These are phyloP conservation scores for Sphaceloma murrayae DNA, from an alignment of 2,329 filamentous ascomycete genomes.

Conservation along the genomic window DNA sequence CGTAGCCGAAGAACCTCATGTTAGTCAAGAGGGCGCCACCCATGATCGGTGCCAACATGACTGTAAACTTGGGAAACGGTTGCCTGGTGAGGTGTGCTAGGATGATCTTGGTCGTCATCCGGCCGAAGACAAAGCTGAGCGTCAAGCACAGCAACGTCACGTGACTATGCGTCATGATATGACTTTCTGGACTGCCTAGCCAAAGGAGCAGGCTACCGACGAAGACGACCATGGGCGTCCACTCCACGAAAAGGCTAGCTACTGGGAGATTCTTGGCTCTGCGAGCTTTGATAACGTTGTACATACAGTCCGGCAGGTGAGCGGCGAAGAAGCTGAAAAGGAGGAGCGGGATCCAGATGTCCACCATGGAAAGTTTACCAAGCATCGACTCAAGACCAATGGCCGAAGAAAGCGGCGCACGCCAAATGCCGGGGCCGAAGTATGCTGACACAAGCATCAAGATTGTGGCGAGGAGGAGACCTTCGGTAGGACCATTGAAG, in stretches of 20 bases:
- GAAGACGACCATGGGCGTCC: constrained; percentile 82
- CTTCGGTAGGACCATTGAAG: constrained; percentile 95
- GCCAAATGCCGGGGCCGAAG: constrained; percentile 84
- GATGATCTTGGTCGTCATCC: constrained; percentile 98
- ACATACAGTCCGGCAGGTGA: constrained; percentile 81
- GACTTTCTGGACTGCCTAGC: constrained; percentile 84
- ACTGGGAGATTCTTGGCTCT: constrained; percentile 62
- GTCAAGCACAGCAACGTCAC: constrained; percentile 86
- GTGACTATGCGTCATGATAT: constrained; percentile 71
- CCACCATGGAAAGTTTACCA: constrained; percentile 65
- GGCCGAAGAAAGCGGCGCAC: constrained; percentile 59
- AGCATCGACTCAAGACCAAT: constrained; percentile 56
- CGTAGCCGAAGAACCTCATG: constrained; percentile 65
- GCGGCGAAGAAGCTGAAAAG: constrained; percentile 38
- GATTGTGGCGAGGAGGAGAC: constrained; percentile 73
- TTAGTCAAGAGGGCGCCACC: constrained; percentile 77
- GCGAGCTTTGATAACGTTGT: constrained; percentile 73
- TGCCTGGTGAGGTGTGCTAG: constrained; percentile 87
- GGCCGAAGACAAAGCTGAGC: constrained; percentile 93
- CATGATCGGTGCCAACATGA: constrained; percentile 78
- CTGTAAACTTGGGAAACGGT: constrained; percentile 93
- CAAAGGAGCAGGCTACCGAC: constrained; percentile 66
- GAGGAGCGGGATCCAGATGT: constrained; percentile 68
- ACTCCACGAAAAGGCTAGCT: constrained; percentile 79
- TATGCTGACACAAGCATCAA: constrained; percentile 82